phyloP scores from a whole-genome alignment of 2,329 filamentous ascomycete genomes.

The Mollisia scopiformis region DNA sequence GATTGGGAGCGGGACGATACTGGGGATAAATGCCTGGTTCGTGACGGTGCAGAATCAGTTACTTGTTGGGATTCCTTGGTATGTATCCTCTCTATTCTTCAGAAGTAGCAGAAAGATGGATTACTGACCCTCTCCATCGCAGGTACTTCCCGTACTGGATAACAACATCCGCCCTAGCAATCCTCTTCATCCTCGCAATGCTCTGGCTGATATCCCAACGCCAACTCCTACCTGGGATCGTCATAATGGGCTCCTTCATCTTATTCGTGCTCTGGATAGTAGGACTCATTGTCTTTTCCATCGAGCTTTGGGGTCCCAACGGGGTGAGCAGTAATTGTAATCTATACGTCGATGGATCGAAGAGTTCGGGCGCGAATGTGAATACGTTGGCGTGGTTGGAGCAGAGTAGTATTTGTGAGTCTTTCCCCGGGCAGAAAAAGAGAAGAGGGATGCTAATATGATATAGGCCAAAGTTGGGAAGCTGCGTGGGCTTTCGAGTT shows the following conservation, averaged over 20 bases:
- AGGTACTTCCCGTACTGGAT: slow-evolving; percentile 73
- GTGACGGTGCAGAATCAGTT: slow-evolving; percentile 61
- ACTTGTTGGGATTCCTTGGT: slow-evolving; percentile 62
- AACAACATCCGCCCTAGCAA: slow-evolving; percentile 58
- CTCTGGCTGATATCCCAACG: slow-evolving; percentile 65
- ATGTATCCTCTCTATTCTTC: slow-evolving; percentile 30
- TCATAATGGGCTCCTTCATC: slow-evolving; percentile 67
- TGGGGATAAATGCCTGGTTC: slow-evolving; percentile 65
- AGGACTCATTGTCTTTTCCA: slow-evolving; percentile 62
- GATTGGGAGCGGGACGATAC: slow-evolving; percentile 57
- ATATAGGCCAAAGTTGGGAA: slow-evolving; percentile 62
- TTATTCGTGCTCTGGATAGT: slow-evolving; percentile 71
- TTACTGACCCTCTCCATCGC: not conserved
- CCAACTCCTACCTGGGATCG: slow-evolving; percentile 65
- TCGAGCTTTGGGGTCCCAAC: slow-evolving; percentile 65
- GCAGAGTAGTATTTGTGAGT: slow-evolving; percentile 66
- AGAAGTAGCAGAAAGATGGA: not conserved
- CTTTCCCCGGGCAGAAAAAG: too few species aligned
- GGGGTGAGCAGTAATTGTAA: slow-evolving; percentile 65
- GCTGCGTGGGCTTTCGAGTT: slow-evolving; percentile 66
- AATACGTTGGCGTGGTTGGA: slow-evolving; percentile 65
- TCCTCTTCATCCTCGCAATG: slow-evolving; percentile 68
- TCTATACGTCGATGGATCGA: slow-evolving; percentile 55
- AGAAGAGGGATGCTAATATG: too few species aligned
- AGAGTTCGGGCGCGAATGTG: slow-evolving; percentile 53